phyloP scores from a whole-genome alignment of 2,329 filamentous ascomycete genomes.

The Botrytis porri region DNA sequence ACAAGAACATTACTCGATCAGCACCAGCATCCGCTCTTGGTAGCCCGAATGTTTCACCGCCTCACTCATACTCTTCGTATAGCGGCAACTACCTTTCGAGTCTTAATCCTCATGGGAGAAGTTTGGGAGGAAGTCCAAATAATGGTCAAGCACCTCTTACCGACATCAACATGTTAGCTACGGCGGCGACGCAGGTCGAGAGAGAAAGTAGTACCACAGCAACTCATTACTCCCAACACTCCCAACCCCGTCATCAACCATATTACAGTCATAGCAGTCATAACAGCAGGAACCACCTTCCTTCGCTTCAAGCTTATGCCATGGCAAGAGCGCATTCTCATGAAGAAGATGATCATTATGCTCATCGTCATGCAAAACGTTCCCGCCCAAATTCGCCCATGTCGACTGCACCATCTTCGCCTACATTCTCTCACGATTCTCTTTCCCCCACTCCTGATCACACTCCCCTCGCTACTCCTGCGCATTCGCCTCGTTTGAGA shows the following conservation, averaged over 20 bases:
- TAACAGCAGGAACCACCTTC: constrained; percentile 46
- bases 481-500: constrained; percentile 87
- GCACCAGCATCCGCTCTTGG: constrained; percentile 81
- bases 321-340: constrained; percentile 89
- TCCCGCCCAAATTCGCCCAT: constrained; percentile 92
- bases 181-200: constrained; percentile 60
- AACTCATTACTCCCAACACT: constrained; percentile 38
- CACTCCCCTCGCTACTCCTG: constrained; percentile 95
- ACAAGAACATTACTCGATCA: constrained; percentile 79
- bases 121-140: constrained; percentile 43
- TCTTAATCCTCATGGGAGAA: constrained; percentile 50
- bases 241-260: constrained; percentile 51
- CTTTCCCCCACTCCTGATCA: constrained; percentile 94
- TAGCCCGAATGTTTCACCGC: constrained; percentile 95
- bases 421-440: constrained; percentile 94
- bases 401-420: constrained; percentile 92
- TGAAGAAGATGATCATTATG: constrained; percentile 74
- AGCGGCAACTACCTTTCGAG: constrained; percentile 49
- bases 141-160: constrained; percentile 30
- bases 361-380: constrained; percentile 74
- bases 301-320: constrained; percentile 73
- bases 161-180: constrained; percentile 59
- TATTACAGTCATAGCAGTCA: constrained; percentile 49
- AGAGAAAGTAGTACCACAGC: constrained; percentile 46
- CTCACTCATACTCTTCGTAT: constrained; percentile 80